Percentiles rank a stretch among this genome's conserved stretches.
phyloP scores from a whole-genome alignment of 78 protist species.

The Dictyostelium brefeldianum region DNA sequence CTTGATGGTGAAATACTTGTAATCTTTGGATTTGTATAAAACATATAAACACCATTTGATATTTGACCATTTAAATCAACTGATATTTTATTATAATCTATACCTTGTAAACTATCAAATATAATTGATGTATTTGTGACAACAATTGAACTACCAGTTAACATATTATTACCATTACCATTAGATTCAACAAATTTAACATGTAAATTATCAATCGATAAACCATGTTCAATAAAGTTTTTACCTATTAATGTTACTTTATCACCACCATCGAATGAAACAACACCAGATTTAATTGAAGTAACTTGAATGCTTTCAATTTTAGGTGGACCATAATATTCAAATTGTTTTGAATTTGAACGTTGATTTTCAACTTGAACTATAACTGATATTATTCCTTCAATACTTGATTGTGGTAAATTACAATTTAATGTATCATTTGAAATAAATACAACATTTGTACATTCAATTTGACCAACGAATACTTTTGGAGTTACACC shows the following conservation, averaged over 20 bases:
- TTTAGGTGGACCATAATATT: conserved; percentile 47
- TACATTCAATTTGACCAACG: conserved; percentile 20
- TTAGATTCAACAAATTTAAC: background rate
- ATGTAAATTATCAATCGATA: background rate
- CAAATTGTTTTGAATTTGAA: background rate
- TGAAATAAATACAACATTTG: background rate
- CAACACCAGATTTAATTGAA: background rate
- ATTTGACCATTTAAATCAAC: background rate
- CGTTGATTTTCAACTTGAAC: background rate
- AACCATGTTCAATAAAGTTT: background rate
- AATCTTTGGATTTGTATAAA: background rate
- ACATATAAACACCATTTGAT: background rate
- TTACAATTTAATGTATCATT: background rate
- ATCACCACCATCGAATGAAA: conserved; percentile 7
- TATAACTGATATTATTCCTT: background rate
- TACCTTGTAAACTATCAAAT: background rate
- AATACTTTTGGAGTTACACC: conserved; percentile 24
- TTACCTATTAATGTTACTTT: background rate
- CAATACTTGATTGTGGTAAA: background rate
- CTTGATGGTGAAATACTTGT: background rate
- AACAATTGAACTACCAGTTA: too few species aligned
- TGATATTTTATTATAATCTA: background rate
- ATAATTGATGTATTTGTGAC: background rate
- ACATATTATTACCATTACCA: too few species aligned
- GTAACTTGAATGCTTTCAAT: background rate